Conservation (phyloP, 1,139 yeast genomes). For the Protomyces inouyei region DNA sequence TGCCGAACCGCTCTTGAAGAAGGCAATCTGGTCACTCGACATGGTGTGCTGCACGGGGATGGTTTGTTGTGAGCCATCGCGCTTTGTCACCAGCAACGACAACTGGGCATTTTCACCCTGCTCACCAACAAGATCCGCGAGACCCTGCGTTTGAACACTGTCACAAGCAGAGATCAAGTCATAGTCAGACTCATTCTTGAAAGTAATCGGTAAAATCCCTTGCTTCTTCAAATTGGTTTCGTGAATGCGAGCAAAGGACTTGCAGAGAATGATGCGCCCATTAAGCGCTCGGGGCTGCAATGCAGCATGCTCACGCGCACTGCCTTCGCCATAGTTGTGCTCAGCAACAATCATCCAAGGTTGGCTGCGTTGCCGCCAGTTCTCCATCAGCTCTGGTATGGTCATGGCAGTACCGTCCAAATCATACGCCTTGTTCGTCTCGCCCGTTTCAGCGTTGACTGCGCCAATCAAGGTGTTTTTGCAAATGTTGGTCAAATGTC, state of each 20-base stretch:
- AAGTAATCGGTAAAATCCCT: constrained; percentile 91
- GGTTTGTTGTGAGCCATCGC: constrained; percentile 62
- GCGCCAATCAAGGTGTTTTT: constrained; percentile 96
- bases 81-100: constrained; percentile 67
- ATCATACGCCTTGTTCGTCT: constrained; percentile 85
- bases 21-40: constrained; percentile 91
- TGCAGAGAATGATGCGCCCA: constrained; percentile 80
- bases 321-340: constrained; percentile 97
- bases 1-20: constrained; percentile 96
- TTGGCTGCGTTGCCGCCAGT: constrained; percentile 77
- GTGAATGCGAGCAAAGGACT: constrained; percentile 94
- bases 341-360: constrained; percentile 97
- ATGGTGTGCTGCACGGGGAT: constrained; percentile 85
- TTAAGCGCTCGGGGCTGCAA: constrained; percentile 90
- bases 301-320: constrained; percentile 99
- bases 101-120: constrained; percentile 62
- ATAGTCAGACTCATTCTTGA: constrained; percentile 83
- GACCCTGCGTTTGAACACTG: constrained; percentile 67
- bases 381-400: constrained; percentile 94
- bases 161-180: constrained; percentile 76
- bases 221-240: constrained; percentile 90
- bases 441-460: constrained; percentile 92
- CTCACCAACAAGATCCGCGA: constrained; percentile 71
- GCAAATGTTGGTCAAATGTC: constrained; percentile 92
- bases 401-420: constrained; percentile 68